Evolutionary conservation across 768 basidiomycete species (phyloP).

Genomic region (Pleurotus eryngii): DNA sequence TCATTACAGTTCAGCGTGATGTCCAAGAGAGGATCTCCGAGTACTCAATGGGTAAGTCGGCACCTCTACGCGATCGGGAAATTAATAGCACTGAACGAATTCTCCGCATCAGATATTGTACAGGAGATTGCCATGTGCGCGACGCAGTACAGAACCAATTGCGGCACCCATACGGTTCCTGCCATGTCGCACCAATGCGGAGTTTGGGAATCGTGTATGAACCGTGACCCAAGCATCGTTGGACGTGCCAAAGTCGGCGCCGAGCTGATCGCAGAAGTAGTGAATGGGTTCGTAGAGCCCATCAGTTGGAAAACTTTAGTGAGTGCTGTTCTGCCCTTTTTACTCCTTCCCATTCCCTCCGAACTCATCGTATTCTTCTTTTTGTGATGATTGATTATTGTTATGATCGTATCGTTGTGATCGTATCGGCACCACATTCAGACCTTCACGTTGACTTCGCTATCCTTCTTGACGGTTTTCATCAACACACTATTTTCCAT

Average conservation of each 20-base stretch:
- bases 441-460: conserved; percentile 73
- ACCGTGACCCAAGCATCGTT: conserved; percentile 85
- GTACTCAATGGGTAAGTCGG: conserved; percentile 76
- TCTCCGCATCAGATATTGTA: conserved; percentile 61
- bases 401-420: conserved; percentile 6
- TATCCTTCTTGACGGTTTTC: conserved; percentile 75
- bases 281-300: conserved; percentile 95
- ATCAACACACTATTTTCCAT: conserved; percentile 77
- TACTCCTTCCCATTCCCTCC: background rate
- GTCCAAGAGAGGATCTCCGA: conserved; percentile 85
- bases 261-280: conserved; percentile 92
- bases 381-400: conserved; percentile 2
- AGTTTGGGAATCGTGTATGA: conserved; percentile 94
- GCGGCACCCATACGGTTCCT: conserved; percentile 72
- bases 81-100: background rate
- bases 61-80: conserved; percentile 15
- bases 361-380: background rate
- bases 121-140: conserved; percentile 91
- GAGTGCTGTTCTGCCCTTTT: conserved; percentile 24
- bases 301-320: conserved; percentile 98
- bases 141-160: conserved; percentile 78
- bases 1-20: conserved; percentile 86
- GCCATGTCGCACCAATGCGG: conserved; percentile 86
- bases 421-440: conserved; percentile 22
- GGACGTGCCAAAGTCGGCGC: conserved; percentile 89